A percentile compares a stretch with the other conserved stretches of the same genome.
These are phyloP conservation scores for Naumovozyma baii DNA, from an alignment of 805 yeast species.

Conservation along the genomic window DNA sequence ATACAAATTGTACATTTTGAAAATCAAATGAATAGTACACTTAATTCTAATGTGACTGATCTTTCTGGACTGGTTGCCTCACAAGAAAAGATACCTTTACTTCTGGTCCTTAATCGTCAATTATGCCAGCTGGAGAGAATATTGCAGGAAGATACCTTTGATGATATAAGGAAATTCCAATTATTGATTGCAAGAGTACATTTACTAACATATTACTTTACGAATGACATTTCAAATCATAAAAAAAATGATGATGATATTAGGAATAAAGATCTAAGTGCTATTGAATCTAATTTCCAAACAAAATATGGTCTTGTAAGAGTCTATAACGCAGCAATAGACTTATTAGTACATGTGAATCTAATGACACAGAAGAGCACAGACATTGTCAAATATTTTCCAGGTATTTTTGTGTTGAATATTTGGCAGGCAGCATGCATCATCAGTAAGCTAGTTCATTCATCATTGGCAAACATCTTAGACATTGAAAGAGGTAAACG, in stretches of 20 bases:
- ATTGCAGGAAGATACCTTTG: conserved; percentile 41
- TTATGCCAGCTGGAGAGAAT: conserved; percentile 59
- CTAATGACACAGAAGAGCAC: conserved; percentile 50
- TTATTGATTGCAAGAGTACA: conserved; percentile 66
- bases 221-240: conserved; percentile 33
- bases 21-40: conserved; percentile 67
- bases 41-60: conserved; percentile 60
- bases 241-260: conserved; percentile 1
- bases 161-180: conserved; percentile 59
- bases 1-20: conserved; percentile 75
- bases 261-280: not conserved
- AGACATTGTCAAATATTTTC: conserved; percentile 62
- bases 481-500: conserved; percentile 65
- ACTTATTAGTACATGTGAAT: conserved; percentile 56
- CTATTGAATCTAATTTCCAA: conserved; percentile 34
- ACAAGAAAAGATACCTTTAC: conserved; percentile 62
- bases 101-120: conserved; percentile 61
- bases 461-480: conserved; percentile 54
- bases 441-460: conserved; percentile 65
- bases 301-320: conserved; percentile 61
- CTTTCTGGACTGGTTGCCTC: conserved; percentile 55
- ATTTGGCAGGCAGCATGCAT: conserved; percentile 89
- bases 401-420: conserved; percentile 67
- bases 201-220: conserved; percentile 66
- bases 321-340: conserved; percentile 68